These are phyloP conservation scores for Naganishia friedmannii DNA, from an alignment of 768 basidiomycete species.

Conservation along the genomic window DNA sequence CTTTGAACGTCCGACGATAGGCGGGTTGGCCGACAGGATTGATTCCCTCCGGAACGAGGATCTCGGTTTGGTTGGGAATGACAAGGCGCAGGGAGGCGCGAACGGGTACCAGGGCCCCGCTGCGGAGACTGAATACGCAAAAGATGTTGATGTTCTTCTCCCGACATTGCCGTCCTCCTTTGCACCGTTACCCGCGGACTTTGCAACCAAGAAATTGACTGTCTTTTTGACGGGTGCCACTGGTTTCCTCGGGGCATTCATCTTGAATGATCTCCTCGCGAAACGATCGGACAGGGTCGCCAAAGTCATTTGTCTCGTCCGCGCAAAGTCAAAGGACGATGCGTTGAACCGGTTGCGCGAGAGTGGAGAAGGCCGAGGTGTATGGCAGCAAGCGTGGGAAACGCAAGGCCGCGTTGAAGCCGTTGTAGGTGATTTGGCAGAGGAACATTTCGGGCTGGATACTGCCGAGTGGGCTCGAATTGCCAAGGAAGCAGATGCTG, in stretches of 20 bases:
- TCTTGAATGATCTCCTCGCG: slow-evolving; percentile 73
- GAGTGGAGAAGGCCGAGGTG: slow-evolving; percentile 70
- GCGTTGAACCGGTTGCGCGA: slow-evolving; percentile 70
- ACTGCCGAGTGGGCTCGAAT: slow-evolving; percentile 65
- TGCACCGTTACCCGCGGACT: slow-evolving; percentile 61
- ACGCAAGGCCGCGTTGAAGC: slow-evolving; percentile 66
- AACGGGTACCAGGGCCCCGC: slow-evolving; percentile 32
- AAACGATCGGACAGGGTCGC: slow-evolving; percentile 60
- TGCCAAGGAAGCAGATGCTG: slow-evolving; percentile 69
- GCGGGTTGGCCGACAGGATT: slow-evolving; percentile 69
- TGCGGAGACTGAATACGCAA: slow-evolving; percentile 65
- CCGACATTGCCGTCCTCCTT: slow-evolving; percentile 64
- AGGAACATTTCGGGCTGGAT: slow-evolving; percentile 70
- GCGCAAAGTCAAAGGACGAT: slow-evolving; percentile 63
- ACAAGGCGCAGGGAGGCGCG: slow-evolving; percentile 13
- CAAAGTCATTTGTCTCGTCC: slow-evolving; percentile 90
- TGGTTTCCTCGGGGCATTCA: slow-evolving; percentile 92
- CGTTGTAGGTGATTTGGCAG: slow-evolving; percentile 76
- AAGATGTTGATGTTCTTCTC: slow-evolving; percentile 69
- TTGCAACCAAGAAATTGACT: slow-evolving; percentile 60
- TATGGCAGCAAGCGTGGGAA: slow-evolving; percentile 87
- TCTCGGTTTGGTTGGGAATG: slow-evolving; percentile 61
- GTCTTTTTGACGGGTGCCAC: slow-evolving; percentile 96
- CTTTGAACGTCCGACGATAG: slow-evolving; percentile 84
- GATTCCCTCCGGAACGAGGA: slow-evolving; percentile 74